phyloP scores from a whole-genome alignment of 768 basidiomycete genomes.

The Dioszegia aurantiaca region DNA sequence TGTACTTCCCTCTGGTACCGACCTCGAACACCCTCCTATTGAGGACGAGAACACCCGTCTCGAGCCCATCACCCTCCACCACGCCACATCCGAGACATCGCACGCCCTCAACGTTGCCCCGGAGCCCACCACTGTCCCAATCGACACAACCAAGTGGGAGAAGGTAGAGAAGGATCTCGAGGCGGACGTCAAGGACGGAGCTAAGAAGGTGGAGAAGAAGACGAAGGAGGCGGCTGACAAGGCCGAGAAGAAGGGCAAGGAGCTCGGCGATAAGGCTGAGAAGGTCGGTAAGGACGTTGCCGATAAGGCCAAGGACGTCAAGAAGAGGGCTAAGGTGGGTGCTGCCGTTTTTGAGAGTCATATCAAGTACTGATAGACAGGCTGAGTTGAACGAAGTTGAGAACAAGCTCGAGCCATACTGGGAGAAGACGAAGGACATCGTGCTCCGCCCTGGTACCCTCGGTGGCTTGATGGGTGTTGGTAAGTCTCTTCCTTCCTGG shows the following conservation, averaged over 20 bases:
- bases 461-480: slow-evolving; percentile 68
- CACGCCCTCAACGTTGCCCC: slow-evolving; percentile 34
- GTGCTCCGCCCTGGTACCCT: slow-evolving; percentile 67
- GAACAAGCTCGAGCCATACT: slow-evolving; percentile 40
- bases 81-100: slow-evolving; percentile 24
- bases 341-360: neutral
- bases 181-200: slow-evolving; percentile 56
- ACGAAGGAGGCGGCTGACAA: slow-evolving; percentile 34
- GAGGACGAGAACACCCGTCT: slow-evolving; percentile 26
- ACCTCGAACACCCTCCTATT: slow-evolving; percentile 39
- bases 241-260: slow-evolving; percentile 53
- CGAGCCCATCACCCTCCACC: slow-evolving; percentile 21
- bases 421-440: slow-evolving; percentile 58
- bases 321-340: slow-evolving; percentile 16
- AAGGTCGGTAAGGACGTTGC: slow-evolving; percentile 19
- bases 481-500: slow-evolving; percentile 53
- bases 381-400: slow-evolving; percentile 46
- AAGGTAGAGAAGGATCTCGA: slow-evolving; percentile 38
- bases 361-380: neutral
- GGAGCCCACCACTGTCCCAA: slow-evolving; percentile 39
- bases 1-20: slow-evolving; percentile 47
- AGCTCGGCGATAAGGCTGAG: slow-evolving; percentile 29
- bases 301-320: slow-evolving; percentile 21
- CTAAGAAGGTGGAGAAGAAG: slow-evolving; percentile 47
- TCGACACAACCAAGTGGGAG: slow-evolving; percentile 20